phyloP scores from a whole-genome alignment of 1,139 yeast genomes.

The Yamadazyma oceani region DNA sequence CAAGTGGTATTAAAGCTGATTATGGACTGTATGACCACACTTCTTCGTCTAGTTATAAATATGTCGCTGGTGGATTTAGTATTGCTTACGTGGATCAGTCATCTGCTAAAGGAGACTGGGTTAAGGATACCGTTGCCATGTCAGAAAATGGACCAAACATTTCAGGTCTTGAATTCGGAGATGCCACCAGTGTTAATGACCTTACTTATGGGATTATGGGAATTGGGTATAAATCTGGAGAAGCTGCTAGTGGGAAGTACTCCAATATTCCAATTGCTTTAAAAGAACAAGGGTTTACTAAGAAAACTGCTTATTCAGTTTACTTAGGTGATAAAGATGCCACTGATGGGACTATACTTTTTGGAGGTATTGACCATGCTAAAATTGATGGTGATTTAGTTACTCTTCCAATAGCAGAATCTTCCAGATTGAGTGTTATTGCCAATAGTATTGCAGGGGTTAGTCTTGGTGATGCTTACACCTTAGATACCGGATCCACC shows the following conservation, averaged over 20 bases:
- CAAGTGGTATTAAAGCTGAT: slow-evolving; percentile 9
- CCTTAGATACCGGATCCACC: slow-evolving; percentile 32
- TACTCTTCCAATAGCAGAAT: slow-evolving; percentile 19
- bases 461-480: slow-evolving; percentile 22
- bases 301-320: slow-evolving; percentile 33
- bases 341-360: slow-evolving; percentile 39
- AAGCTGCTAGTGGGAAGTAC: slow-evolving; percentile 17
- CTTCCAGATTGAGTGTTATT: slow-evolving; percentile 21
- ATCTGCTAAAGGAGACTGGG: slow-evolving; percentile 62
- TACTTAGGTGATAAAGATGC: slow-evolving; percentile 27
- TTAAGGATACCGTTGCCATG: slow-evolving; percentile 39
- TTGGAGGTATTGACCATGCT: slow-evolving; percentile 54
- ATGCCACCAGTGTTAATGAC: slow-evolving; percentile 2
- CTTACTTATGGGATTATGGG: slow-evolving; percentile 46
- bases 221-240: slow-evolving; percentile 33
- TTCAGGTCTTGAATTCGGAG: slow-evolving; percentile 4
- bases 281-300: slow-evolving; percentile 26
- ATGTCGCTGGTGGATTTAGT: slow-evolving; percentile 31
- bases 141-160: slow-evolving; percentile 8
- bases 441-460: slow-evolving; percentile 18
- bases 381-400: slow-evolving; percentile 40
- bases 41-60: slow-evolving; percentile 27
- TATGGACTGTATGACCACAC: slow-evolving; percentile 15
- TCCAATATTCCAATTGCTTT: slow-evolving; percentile 28
- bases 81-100: slow-evolving; percentile 63